Base-by-base conservation (phyloP, 495 filamentous ascomycete species). In the Talaromyces thailandensis region DNA sequence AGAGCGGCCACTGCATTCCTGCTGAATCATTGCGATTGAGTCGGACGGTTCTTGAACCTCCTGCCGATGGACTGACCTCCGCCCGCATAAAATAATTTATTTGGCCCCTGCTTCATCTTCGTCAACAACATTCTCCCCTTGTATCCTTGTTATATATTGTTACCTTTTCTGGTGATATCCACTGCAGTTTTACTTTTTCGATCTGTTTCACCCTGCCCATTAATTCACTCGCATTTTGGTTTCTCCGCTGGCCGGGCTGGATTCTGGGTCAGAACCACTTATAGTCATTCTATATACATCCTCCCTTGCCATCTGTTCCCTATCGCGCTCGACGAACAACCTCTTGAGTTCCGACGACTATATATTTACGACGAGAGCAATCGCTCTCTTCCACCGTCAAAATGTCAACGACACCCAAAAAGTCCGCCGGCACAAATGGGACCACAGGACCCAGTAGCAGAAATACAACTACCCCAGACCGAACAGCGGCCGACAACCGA, bases 391-490 rank as follows among this genome's bases (percentile, higher is more conserved):
- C 1, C 1, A 28, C 14, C 12, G n/a, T n/a, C 9, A 45, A 25
- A 28, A 61, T 61, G 59, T 61, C 59, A 16, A 51, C 59, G 11
- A 50, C 37, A 0, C 59, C 59, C 45, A 61, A 61, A 23, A 61
- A 61, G 21, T n/a, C 59, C 23, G 24, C 59, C 4, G 59, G 37
- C 8, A 31, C 25, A 25, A 51, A 51, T 21, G 59, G 40, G 21
- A 51, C 59, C 9, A 51, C 40, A 48, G 59, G 59, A 23, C 59
- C 59, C 14, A 48, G 32, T 37, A 60, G 43, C 43, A 61, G 25
- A 25, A 25, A 18, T 25, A 59, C 56, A 23, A 23, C 57, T n/a
- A 59, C 57, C 23, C 32, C 57, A 43, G 59, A 61, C 23, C 59
- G 59, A 43, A 23, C 58, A 28, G 14, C 40, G 12, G 21, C 26